Base-by-base conservation (phyloP, 805 yeast species). In the Torulaspora delbrueckii region DNA sequence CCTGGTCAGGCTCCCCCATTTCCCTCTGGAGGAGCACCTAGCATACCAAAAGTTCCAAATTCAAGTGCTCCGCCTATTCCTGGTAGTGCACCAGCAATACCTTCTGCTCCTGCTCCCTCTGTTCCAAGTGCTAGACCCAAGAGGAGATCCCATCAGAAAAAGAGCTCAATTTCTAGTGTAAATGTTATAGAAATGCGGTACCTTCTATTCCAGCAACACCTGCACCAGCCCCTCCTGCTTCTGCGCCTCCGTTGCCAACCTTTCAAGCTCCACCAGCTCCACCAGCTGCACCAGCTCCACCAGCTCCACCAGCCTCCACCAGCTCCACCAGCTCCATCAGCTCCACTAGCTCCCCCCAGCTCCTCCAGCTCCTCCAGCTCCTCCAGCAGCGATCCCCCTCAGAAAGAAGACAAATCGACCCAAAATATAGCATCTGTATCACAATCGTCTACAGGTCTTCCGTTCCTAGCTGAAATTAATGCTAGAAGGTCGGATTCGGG, bases 401-500 rank as follows among this genome's bases (percentile, higher is more conserved):
- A 28, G 8, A 33, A 22, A 40, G 19, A 14, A 4, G 34, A 6
- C 3, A 16, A 16, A 31, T 14, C 34, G 12, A 31, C 12, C 22
- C 16, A 14, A 14, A 19, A 6, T 14, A 4, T 23, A 19, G 34
- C 8, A 8, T 16, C 34, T 3, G 34, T 10, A 14, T 18, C 34
- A 8, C 31, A 2, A 13, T 13, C 63, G 4, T 55, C 61, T 22
- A 73, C 76, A 1, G 75, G 71, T 0, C 57, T 77, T 23, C 82
- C 83, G 4, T 78, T 78, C 52, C 62, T 78, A 37, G 76, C 76
- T 1, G 74, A 77, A 45, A 78, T 78, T 40, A 76, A 78, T 50
- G 71, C 77, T 14, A 74, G 74, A 54, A 65, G 82, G 57, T 67
- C 73, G 51, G 75, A 77, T 10, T 41, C 69, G 6, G 62, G 67